Percentiles rank a stretch among this genome's conserved stretches.
These are phyloP conservation scores for Epichloe sylvatica DNA, from an alignment of 2,329 filamentous ascomycete species.

Conservation along the genomic window DNA sequence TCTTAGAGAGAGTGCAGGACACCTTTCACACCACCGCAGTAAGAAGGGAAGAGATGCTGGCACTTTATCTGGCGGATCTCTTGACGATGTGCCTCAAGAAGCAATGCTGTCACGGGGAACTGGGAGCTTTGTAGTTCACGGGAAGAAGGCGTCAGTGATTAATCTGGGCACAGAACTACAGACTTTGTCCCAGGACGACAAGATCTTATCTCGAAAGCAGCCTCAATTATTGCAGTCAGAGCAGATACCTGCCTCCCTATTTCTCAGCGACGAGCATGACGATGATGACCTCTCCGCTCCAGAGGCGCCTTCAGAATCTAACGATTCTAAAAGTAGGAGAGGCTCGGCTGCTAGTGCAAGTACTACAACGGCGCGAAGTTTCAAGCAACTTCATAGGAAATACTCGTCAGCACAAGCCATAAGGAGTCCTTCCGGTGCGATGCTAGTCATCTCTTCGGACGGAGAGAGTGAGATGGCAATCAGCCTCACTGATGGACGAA, in stretches of 20 bases:
- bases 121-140: constrained; percentile 89
- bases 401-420: constrained; percentile 40
- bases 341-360: constrained; percentile 51
- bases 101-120: constrained; percentile 65
- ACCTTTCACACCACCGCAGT: constrained; percentile 53
- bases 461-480: constrained; percentile 47
- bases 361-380: constrained; percentile 53
- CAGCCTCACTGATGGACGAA: constrained; percentile 45
- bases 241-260: constrained; percentile 21
- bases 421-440: constrained; percentile 27
- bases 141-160: constrained; percentile 94
- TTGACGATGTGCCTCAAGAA: constrained; percentile 33
- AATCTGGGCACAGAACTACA: constrained; percentile 92
- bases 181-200: constrained; percentile 59
- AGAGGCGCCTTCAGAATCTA: constrained; percentile 27
- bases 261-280: constrained; percentile 21
- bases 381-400: constrained; percentile 47
- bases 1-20: constrained; percentile 63
- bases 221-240: constrained; percentile 19
- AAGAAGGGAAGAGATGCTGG: constrained; percentile 56
- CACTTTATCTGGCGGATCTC: constrained; percentile 9
- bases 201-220: constrained; percentile 48
- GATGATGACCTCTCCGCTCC: constrained; percentile 42
- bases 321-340: constrained; percentile 36
- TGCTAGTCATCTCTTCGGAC: constrained; percentile 36